These are phyloP conservation scores for Fusarium redolens DNA, from an alignment of 2,329 filamentous ascomycete genomes.

Conservation along the genomic window DNA sequence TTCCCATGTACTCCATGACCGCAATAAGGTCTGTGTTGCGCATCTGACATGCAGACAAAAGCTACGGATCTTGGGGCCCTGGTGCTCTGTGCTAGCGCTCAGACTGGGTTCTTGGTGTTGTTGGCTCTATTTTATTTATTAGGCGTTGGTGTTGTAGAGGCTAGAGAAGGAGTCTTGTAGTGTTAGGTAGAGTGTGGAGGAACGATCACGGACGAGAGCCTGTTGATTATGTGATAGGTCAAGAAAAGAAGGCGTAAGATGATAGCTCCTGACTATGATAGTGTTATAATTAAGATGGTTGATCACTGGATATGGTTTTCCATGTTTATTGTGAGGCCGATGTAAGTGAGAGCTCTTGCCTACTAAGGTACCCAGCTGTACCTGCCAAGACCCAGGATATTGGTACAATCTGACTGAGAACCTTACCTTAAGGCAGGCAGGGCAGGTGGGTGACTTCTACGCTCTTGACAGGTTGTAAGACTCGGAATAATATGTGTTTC, in stretches of 20 bases:
- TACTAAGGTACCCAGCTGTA: neutral
- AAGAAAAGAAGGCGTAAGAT: neutral
- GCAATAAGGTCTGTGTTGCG: slow-evolving; percentile 28
- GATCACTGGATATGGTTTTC: neutral
- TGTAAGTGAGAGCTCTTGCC: neutral
- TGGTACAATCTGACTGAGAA: neutral
- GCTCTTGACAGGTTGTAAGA: neutral
- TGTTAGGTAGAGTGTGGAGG: neutral
- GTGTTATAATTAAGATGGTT: neutral
- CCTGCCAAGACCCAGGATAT: neutral
- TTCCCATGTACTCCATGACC: neutral
- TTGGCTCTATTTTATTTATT: neutral
- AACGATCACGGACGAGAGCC: neutral
- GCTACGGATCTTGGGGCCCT: slow-evolving; percentile 6
- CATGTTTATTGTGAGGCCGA: neutral
- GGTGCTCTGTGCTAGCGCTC: slow-evolving; percentile 14
- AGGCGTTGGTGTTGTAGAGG: slow-evolving; percentile 11
- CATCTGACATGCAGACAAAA: slow-evolving; percentile 27
- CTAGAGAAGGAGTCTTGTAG: neutral
- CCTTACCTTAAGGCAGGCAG: neutral
- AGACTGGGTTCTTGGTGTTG: slow-evolving; percentile 2
- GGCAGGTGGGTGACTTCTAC: neutral
- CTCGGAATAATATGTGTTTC: neutral
- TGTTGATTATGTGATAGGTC: neutral
- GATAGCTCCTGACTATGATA: neutral